These are phyloP conservation scores for Adenanthera pavonina DNA, from an alignment of 306 rosid species.

Conservation along the genomic window DNA sequence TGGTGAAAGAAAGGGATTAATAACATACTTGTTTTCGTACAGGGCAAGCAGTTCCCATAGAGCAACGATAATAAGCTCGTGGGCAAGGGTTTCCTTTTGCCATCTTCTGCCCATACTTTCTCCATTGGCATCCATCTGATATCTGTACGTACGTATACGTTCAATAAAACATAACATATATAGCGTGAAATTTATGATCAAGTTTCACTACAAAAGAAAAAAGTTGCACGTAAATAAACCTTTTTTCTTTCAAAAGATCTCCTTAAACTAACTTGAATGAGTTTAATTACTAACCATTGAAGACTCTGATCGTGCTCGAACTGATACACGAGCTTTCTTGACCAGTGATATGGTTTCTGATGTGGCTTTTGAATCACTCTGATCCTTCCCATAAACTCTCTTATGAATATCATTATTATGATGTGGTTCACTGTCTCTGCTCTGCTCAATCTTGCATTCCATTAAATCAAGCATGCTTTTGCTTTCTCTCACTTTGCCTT, in stretches of 20 bases:
- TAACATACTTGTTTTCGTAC: conserved; percentile 65
- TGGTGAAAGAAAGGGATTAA: not conserved
- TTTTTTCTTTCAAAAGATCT: no score
- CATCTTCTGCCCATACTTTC: conserved; percentile 78
- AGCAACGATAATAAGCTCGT: conserved; percentile 73
- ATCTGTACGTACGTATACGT: conserved; percentile 34
- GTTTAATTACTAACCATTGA: conserved; percentile 52
- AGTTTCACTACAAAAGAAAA: not conserved
- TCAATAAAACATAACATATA: no score
- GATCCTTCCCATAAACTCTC: conserved; percentile 3
- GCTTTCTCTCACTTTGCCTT: conserved; percentile 33
- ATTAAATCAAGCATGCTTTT: conserved; percentile 45
- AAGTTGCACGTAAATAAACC: no score
- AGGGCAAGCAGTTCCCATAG: conserved; percentile 61
- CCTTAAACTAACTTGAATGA: no score
- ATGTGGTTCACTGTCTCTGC: not conserved
- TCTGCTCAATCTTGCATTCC: conserved; percentile 22
- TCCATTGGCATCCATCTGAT: conserved; percentile 80
- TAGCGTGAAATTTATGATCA: not conserved
- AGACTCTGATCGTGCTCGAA: conserved; percentile 62
- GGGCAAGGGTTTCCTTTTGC: conserved; percentile 80
- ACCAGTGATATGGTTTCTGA: conserved; percentile 64
- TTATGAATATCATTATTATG: not conserved
- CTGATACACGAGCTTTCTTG: conserved; percentile 69
- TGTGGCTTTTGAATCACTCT: not conserved